A percentile compares a stretch with the other conserved stretches of the same genome.
Evolutionary conservation across 1,284 basidiomycete species (phyloP).

Genomic region (Fomitopsis schrenkii): DNA sequence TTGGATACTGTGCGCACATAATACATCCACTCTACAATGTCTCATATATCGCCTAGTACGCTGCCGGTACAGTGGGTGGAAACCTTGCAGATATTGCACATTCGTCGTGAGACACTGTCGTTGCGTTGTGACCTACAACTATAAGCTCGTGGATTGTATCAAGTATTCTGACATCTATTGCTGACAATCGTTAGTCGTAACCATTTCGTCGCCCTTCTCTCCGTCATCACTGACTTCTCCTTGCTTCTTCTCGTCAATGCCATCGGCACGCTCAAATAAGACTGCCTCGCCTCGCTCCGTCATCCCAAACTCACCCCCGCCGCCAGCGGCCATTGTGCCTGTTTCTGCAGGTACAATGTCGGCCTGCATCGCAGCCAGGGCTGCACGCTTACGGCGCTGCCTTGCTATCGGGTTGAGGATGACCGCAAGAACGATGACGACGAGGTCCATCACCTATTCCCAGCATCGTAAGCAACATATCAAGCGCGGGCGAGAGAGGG

Average conservation of each 20-base stretch:
- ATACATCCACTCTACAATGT: not conserved
- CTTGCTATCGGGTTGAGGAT: slow-evolving; percentile 25
- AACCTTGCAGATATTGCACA: not conserved
- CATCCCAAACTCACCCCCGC: not conserved
- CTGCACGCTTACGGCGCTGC: slow-evolving; percentile 30
- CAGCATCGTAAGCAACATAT: not conserved
- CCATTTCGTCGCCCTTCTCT: not conserved
- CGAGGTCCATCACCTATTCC: slow-evolving; percentile 20
- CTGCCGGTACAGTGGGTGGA: not conserved
- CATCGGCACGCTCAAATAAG: not conserved
- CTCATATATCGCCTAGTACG: not conserved
- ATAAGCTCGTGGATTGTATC: not conserved
- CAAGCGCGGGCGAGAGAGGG: too few relatives aligned
- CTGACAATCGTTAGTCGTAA: not conserved
- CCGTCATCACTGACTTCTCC: not conserved
- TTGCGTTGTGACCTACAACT: not conserved
- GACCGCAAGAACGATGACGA: slow-evolving; percentile 20
- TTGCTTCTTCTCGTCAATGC: not conserved
- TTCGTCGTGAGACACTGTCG: not conserved
- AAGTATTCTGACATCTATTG: not conserved
- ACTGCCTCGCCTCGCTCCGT: not conserved
- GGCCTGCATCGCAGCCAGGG: slow-evolving; percentile 1
- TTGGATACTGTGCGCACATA: not conserved
- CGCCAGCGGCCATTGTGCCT: not conserved
- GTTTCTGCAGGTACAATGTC: not conserved